Conservation (phyloP, 2,329 filamentous ascomycete genomes). For the Cladosporium sphaerospermum region DNA sequence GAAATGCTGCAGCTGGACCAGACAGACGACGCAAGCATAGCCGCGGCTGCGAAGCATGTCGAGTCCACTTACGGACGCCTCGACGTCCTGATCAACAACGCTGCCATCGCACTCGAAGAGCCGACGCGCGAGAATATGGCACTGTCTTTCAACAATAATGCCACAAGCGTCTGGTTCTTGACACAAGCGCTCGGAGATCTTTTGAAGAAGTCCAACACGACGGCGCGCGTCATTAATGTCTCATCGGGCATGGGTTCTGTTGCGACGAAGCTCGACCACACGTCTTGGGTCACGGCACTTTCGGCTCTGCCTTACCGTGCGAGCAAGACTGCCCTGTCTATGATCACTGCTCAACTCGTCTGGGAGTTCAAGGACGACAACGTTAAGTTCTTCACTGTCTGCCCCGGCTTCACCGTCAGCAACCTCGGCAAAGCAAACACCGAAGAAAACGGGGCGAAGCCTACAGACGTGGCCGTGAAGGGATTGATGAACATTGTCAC, state of each 20-base stretch:
- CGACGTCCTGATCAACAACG: conserved; percentile 43
- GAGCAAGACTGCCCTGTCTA: conserved; percentile 40
- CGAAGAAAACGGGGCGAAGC: conserved; percentile 2
- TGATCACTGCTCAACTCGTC: conserved; percentile 42
- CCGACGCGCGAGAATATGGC: conserved; percentile 27
- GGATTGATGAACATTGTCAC: conserved; percentile 1
- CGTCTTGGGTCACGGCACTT: conserved; percentile 24
- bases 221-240: conserved; percentile 33
- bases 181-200: conserved; percentile 40
- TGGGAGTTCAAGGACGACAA: conserved; percentile 32
- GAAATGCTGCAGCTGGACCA: conserved; percentile 47
- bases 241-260: conserved; percentile 32
- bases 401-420: conserved; percentile 40
- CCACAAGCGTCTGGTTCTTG: conserved; percentile 40
- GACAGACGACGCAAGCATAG: conserved; percentile 45
- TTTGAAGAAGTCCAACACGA: conserved; percentile 32
- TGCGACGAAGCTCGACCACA: conserved; percentile 22
- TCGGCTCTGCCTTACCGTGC: conserved; percentile 28
- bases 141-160: conserved; percentile 38
- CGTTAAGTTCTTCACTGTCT: conserved; percentile 40
- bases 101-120: conserved; percentile 26
- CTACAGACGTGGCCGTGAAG: conserved; percentile 2
- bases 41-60: conserved; percentile 38
- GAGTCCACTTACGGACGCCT: conserved; percentile 29
- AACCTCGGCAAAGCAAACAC: conserved; percentile 23